These are phyloP conservation scores for Mollisia scopiformis DNA, from an alignment of 2,329 filamentous ascomycete species.

Conservation along the genomic window DNA sequence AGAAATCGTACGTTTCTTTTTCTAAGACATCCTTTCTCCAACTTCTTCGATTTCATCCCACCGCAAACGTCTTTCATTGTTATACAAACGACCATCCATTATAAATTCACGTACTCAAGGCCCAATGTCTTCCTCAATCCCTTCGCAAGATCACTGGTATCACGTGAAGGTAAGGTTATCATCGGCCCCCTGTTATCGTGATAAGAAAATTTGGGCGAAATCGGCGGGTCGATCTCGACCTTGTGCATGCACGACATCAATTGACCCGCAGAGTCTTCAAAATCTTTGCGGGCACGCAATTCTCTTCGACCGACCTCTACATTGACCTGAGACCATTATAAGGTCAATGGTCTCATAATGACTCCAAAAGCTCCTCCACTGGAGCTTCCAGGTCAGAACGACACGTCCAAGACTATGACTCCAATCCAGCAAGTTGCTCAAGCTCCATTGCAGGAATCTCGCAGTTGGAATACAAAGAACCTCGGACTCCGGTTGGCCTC, in stretches of 20 bases:
- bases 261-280: conserved; percentile 15
- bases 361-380: conserved; percentile 21
- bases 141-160: neutral
- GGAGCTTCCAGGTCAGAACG: conserved; percentile 16
- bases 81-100: neutral
- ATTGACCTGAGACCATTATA: neutral
- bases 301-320: neutral
- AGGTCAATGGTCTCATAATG: conserved; percentile 23
- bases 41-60: neutral
- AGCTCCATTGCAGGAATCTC: conserved; percentile 18
- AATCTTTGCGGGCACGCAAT: conserved; percentile 3
- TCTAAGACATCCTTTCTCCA: neutral
- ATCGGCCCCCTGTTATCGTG: neutral
- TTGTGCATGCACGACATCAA: conserved; percentile 11
- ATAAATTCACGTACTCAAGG: neutral
- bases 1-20: neutral
- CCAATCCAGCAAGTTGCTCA: conserved; percentile 19
- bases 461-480: conserved; percentile 75
- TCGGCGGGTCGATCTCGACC: conserved; percentile 11
- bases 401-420: conserved; percentile 11
- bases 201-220: conserved; percentile 12
- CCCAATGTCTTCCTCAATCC: neutral
- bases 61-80: neutral
- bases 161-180: conserved; percentile 2
- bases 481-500: conserved; percentile 67